These are phyloP conservation scores for Volvox africanus DNA, from an alignment of 139 green algal species.

Conservation along the genomic window DNA sequence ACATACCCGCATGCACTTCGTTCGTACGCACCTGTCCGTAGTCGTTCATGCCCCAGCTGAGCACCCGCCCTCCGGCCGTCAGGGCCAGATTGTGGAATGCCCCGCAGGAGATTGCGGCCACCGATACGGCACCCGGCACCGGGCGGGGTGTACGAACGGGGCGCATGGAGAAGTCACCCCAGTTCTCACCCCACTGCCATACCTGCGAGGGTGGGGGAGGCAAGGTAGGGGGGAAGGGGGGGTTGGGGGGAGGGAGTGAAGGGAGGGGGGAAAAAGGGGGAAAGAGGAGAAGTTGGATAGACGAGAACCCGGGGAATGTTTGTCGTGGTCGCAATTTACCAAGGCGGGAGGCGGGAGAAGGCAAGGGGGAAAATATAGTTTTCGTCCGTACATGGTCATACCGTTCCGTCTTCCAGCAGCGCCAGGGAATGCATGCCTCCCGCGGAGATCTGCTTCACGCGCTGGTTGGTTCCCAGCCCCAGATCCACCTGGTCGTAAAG, in stretches of 20 bases:
- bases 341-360: too few species aligned
- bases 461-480: neutral
- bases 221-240: neutral
- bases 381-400: neutral
- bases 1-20: too few species aligned
- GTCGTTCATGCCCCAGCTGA: constrained; percentile 90
- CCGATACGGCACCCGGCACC: constrained; percentile 65
- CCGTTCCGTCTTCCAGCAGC: constrained; percentile 75
- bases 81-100: constrained; percentile 93
- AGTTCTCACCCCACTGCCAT: constrained; percentile 85
- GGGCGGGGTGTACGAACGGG: constrained; percentile 58
- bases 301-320: neutral
- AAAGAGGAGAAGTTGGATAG: neutral
- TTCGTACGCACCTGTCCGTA: constrained; percentile 70
- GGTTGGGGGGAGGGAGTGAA: neutral
- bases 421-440: constrained; percentile 94
- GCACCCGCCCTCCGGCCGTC: constrained; percentile 64
- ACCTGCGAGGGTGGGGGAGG: constrained; percentile 38
- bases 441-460: constrained; percentile 80
- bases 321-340: too few species aligned
- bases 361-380: too few species aligned
- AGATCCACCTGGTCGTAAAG: constrained; percentile 14
- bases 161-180: constrained; percentile 85
- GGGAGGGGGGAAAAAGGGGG: neutral
- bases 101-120: constrained; percentile 81